Evolutionary conservation across 495 filamentous ascomycete species (phyloP).

Genomic region (Apodospora peruviana): DNA sequence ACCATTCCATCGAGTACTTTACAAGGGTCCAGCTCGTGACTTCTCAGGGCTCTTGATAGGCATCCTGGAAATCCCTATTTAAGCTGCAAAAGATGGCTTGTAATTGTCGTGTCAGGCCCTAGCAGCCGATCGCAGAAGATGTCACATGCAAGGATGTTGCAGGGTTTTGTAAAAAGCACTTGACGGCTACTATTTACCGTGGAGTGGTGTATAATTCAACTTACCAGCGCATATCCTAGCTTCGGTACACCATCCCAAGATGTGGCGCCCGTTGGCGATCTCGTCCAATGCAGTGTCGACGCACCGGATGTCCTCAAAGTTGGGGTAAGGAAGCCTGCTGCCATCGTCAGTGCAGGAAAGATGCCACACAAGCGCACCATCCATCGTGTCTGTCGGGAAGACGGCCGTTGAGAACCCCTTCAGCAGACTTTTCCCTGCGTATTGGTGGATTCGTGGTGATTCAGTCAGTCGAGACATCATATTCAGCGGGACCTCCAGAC

Average conservation of each 20-base stretch:
- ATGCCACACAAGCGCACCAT: not conserved
- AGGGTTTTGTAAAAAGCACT: too few species aligned
- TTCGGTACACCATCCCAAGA: not conserved
- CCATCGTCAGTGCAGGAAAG: not conserved
- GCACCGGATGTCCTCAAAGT: not conserved
- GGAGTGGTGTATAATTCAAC: too few species aligned
- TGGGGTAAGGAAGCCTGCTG: not conserved
- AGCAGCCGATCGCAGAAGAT: too few species aligned
- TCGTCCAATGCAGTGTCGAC: too few species aligned
- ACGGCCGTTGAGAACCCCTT: conserved; percentile 1
- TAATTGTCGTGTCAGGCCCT: too few species aligned
- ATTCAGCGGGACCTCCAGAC: conserved; percentile 1
- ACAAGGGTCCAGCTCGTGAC: too few species aligned
- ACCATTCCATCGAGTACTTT: too few species aligned
- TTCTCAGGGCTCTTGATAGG: too few species aligned
- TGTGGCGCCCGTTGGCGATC: not conserved
- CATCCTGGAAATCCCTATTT: too few species aligned
- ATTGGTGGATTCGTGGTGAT: not conserved
- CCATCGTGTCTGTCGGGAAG: not conserved
- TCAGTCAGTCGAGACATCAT: not conserved
- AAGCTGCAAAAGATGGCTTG: too few species aligned
- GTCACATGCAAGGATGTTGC: too few species aligned
- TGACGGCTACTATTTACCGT: too few species aligned
- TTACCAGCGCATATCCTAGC: not conserved
- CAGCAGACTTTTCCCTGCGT: not conserved